Percentiles rank a stretch among this genome's conserved stretches.
Conservation (phyloP, 257 asterid species). For the Nicotiana attenuata region DNA sequence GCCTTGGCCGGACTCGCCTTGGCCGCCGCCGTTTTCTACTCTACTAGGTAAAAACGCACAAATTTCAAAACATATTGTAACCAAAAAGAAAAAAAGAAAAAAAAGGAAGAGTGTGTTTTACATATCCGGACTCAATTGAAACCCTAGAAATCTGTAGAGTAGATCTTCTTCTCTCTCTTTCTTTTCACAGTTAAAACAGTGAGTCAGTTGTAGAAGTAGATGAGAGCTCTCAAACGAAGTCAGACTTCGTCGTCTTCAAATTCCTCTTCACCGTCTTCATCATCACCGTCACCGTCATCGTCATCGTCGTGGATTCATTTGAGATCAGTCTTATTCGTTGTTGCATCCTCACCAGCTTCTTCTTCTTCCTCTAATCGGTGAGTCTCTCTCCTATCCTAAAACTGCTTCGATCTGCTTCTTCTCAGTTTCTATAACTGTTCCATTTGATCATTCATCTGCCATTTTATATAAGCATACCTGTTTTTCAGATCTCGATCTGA, state of each 20-base stretch:
- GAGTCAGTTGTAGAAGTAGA: conserved; percentile 34
- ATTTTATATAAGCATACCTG: background rate
- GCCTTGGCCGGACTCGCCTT: conserved; percentile 72
- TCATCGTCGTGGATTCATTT: conserved; percentile 85
- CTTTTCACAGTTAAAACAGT: conserved; percentile 14
- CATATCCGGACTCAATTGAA: conserved; percentile 12
- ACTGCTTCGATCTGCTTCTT: conserved; percentile 2
- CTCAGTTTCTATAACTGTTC: background rate
- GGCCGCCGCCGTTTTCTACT: conserved; percentile 66
- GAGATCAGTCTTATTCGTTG: conserved; percentile 87
- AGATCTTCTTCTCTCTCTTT: background rate
- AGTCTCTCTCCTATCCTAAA: conserved; percentile 33
- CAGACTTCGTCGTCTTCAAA: conserved; percentile 80
- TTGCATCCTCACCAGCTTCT: conserved; percentile 78
- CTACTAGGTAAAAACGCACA: conserved; percentile 40
- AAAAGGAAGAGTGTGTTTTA: conserved; percentile 5
- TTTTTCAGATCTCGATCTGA: conserved; percentile 14
- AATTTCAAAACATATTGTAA: background rate
- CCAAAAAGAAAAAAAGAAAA: background rate
- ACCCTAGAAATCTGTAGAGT: conserved; percentile 43
- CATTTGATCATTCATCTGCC: background rate
- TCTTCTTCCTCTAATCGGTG: conserved; percentile 76
- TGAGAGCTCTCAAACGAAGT: conserved; percentile 88
- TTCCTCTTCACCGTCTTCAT: conserved; percentile 63
- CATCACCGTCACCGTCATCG: conserved; percentile 58